Percentiles rank a stretch among this genome's conserved stretches.
Conservation (phyloP, 164 flowering plant genomes). For the Stephania yunnanensis region DNA sequence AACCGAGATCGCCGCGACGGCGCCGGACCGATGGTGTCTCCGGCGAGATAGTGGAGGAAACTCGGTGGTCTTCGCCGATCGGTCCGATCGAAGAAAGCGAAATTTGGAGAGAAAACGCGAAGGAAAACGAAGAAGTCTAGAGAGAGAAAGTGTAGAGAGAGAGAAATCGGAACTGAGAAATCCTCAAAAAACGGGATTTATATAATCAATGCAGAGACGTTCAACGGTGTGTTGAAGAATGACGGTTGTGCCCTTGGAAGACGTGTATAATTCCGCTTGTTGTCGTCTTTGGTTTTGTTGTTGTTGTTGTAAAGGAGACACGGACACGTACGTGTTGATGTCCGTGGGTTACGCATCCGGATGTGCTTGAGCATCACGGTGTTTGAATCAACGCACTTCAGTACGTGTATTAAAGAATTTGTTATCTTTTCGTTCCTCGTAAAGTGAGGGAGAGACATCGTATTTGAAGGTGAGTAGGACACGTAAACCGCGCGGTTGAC, state of each 20-base stretch:
- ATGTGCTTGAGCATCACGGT: too few species aligned
- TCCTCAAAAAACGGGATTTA: constrained; percentile 1
- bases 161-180: neutral
- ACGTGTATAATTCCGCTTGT: neutral
- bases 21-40: neutral
- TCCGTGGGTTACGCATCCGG: too few species aligned
- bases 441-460: too few species aligned
- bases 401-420: too few species aligned
- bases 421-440: too few species aligned
- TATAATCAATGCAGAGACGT: neutral
- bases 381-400: too few species aligned
- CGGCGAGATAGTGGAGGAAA: neutral
- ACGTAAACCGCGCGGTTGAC: too few species aligned
- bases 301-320: neutral
- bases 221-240: neutral
- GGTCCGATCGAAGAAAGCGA: neutral
- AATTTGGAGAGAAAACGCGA: neutral
- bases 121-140: neutral
- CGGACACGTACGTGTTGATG: neutral
- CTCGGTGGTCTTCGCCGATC: neutral
- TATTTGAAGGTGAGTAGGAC: too few species aligned
- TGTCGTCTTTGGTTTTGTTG: neutral
- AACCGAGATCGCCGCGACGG: neutral
- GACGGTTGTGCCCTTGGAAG: neutral
- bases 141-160: neutral